Base-by-base conservation (phyloP, 345 rosid species). In the Eucalyptus caleyi region DNA sequence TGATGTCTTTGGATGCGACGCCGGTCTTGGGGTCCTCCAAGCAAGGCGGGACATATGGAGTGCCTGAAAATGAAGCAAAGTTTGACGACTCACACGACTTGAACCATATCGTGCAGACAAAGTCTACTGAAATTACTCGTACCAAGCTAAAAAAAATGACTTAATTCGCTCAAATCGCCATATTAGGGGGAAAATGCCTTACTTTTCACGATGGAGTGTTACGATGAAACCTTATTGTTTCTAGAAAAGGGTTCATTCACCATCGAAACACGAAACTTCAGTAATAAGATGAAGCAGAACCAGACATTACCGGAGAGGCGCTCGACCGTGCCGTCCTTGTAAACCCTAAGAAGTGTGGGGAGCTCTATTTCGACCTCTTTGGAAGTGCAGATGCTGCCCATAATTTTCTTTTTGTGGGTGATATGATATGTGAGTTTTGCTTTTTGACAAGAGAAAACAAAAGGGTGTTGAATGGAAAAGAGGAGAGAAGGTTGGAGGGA, bases 301-400 rank as follows among this genome's bases (percentile, higher is more conserved):
- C 27, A 34, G 44, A 50, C 59, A 26, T 47, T 49, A 86, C 87
- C 65, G 5, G 11, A 2, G 13, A 91, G 87, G 53, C 93, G 90
- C 80, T 92, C 92, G 8, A 92, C 87, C 5, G 89, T 86, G 65
- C 92, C 93, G 49, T 92, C 93, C 87, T 88, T 91, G 93, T 88
- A 92, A 86, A 93, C 86, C 42, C 91, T 86, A 50, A 92, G 27
- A 23, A 37, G 60, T 11, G 92, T 86, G 9, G 44, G 91, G 18
- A 93, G 54, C 88, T 94, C 93, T 19, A 85, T 83, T 16, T 51
- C 92, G 6, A 92, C 87, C 59, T 93, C 92, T 32, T 90, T 91
- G 87, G 27, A 86, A 49, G 54, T 86, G 40, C 44, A 32, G 54
- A 7, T 5, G 91, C 90, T 92, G 92, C 92, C 93, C 94, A 94